phyloP scores from a whole-genome alignment of 768 basidiomycete species.

The Dacryopinax primogenitus region DNA sequence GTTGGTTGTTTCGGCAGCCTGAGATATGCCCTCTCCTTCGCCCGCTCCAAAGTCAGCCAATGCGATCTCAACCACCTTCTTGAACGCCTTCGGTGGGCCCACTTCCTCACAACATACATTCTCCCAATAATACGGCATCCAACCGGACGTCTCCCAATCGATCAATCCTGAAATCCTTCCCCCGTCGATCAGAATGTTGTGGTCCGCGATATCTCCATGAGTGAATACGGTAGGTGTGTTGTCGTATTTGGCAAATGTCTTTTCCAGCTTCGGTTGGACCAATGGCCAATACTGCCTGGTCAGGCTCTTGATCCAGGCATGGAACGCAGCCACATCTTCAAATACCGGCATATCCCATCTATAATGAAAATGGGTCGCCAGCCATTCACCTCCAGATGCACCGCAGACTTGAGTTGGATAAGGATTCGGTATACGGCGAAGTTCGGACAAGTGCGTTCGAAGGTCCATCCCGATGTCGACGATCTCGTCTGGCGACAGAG shows the following conservation, averaged over 20 bases:
- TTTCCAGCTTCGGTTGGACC: neutral
- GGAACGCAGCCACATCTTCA: neutral
- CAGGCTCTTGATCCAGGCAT: neutral
- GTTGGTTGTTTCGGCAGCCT: too few relatives aligned
- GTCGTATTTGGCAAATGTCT: neutral
- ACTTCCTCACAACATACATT: neutral
- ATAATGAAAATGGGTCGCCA: too few relatives aligned
- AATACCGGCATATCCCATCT: neutral
- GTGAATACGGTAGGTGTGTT: neutral
- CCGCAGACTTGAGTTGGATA: neutral
- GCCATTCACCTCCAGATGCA: neutral
- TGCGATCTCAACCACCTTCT: neutral
- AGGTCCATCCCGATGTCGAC: neutral
- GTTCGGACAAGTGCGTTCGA: neutral
- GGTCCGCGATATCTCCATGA: neutral
- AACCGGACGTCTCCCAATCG: conserved; percentile 9
- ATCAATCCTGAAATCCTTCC: conserved; percentile 6
- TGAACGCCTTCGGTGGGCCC: neutral
- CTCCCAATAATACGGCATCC: conserved; percentile 1
- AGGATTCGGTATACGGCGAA: neutral
- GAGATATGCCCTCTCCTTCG: too few relatives aligned
- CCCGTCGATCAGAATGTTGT: conserved; percentile 6
- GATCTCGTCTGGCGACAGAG: neutral
- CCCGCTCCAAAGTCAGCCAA: too few relatives aligned
- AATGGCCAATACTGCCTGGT: neutral